A percentile compares a stretch with the other conserved stretches of the same genome.
Evolutionary conservation across 352 stramenopile genomes (phyloP).

Genomic region (Globisporangium sylvaticum): DNA sequence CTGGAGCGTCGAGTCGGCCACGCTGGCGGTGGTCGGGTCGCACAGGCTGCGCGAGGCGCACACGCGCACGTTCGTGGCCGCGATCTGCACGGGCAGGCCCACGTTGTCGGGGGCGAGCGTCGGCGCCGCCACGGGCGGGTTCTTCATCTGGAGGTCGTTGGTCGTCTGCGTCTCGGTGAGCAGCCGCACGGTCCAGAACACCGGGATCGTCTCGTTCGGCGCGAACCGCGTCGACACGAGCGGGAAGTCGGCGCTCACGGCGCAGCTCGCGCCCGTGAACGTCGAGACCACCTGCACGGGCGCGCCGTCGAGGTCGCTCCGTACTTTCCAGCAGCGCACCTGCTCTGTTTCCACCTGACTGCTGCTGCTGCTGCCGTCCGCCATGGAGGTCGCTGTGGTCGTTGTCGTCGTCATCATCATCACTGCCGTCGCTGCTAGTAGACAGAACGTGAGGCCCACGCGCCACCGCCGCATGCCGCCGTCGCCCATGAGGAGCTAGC

Average conservation of each 20-base stretch:
- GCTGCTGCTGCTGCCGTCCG: not conserved
- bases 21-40: constrained; percentile 23
- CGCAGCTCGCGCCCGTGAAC: constrained; percentile 24
- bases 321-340: constrained; percentile 39
- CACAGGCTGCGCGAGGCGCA: constrained; percentile 32
- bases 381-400: not conserved
- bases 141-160: constrained; percentile 44
- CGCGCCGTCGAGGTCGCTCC: constrained; percentile 14
- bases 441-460: not conserved
- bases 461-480: not conserved
- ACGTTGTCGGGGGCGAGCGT: constrained; percentile 30
- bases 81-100: constrained; percentile 35
- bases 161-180: constrained; percentile 15
- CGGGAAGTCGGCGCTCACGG: constrained; percentile 30
- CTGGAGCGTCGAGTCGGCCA: constrained; percentile 23
- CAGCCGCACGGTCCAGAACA: constrained; percentile 42
- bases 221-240: constrained; percentile 30
- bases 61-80: constrained; percentile 37
- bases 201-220: constrained; percentile 34
- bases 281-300: constrained; percentile 18
- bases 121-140: constrained; percentile 29
- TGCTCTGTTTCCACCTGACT: not conserved
- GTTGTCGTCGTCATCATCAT: not conserved
- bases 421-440: not conserved
- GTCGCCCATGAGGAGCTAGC: not conserved